Evolutionary conservation across 305 asterid genomes (phyloP).

Genomic region (Fraxinus ornus): DNA sequence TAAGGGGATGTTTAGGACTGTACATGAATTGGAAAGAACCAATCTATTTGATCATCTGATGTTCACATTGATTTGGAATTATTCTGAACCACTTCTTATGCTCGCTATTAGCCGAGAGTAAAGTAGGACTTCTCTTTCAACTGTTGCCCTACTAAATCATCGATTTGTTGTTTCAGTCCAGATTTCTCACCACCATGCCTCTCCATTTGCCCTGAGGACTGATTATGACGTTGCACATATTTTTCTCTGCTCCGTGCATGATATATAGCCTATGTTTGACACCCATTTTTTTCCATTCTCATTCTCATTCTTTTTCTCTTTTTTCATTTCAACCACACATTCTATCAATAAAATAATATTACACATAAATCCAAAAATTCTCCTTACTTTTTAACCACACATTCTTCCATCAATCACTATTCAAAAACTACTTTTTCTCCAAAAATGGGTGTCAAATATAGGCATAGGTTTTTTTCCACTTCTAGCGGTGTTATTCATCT

Average conservation of each 20-base stretch:
- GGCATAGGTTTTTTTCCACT: background rate
- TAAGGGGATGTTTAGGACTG: background rate
- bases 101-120: background rate
- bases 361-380: no score
- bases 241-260: background rate
- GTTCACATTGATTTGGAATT: background rate
- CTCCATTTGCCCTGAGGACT: background rate
- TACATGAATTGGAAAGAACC: background rate
- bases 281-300: no score
- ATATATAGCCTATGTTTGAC: no score
- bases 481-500: background rate
- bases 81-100: background rate
- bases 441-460: no score
- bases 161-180: background rate
- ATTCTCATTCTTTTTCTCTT: no score
- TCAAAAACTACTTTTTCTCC: no score
- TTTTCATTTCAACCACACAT: no score
- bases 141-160: background rate
- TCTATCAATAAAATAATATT: no score
- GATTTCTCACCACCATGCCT: background rate
- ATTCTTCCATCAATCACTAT: no score
- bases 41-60: background rate
- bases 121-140: background rate
- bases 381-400: no score
- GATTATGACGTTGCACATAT: background rate